These are phyloP conservation scores for Carex littledalei DNA, from an alignment of 176 grass and related monocot species.

Conservation along the genomic window DNA sequence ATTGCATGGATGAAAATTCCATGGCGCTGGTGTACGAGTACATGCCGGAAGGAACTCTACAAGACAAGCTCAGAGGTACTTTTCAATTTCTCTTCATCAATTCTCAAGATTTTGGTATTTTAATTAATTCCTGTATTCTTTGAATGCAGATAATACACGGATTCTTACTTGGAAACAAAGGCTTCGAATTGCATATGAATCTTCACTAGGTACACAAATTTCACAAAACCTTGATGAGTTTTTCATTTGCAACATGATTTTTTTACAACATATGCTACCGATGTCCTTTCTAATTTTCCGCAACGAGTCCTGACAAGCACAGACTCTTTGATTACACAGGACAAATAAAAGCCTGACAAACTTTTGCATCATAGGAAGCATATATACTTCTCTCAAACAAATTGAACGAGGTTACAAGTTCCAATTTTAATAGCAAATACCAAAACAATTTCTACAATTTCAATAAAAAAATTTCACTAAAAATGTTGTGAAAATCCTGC, in stretches of 20 bases:
- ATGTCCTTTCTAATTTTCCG: too few relatives aligned
- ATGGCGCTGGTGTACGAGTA: constrained; percentile 48
- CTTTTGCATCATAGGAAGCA: too few relatives aligned
- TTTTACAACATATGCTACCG: neutral
- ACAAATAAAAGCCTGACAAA: too few relatives aligned
- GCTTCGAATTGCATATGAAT: constrained; percentile 37
- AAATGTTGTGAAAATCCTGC: too few relatives aligned
- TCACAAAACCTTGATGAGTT: neutral
- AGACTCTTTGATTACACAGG: neutral
- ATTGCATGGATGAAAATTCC: constrained; percentile 35
- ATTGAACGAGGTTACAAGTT: too few relatives aligned
- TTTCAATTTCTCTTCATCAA: too few relatives aligned
- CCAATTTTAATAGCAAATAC: too few relatives aligned
- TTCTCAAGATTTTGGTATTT: neutral
- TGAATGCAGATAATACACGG: neutral
- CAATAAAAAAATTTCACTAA: too few relatives aligned
- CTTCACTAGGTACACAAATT: constrained; percentile 34
- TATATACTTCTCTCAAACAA: too few relatives aligned
- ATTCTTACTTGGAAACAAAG: constrained; percentile 31
- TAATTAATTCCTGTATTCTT: neutral
- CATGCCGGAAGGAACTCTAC: constrained; percentile 41
- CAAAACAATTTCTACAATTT: too few relatives aligned
- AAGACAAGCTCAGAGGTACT: constrained; percentile 40
- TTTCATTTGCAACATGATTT: neutral
- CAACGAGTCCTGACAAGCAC: neutral